These are phyloP conservation scores for Thelonectria rubi DNA, from an alignment of 2,329 filamentous ascomycete genomes.

Conservation along the genomic window DNA sequence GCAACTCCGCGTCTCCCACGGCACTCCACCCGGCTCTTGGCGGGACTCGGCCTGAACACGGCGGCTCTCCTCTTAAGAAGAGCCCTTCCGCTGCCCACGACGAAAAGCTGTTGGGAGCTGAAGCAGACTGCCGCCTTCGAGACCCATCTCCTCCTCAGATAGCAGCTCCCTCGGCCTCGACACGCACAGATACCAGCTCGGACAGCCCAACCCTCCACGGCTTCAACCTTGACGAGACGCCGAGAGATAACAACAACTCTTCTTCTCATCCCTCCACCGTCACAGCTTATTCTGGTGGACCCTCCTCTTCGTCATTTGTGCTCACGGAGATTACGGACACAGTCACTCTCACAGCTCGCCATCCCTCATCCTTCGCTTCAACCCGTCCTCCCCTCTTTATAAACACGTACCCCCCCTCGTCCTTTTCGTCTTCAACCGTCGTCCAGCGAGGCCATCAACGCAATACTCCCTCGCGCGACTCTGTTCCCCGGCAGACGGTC, in stretches of 20 bases:
- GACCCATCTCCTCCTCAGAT: background rate
- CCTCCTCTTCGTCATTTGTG: slow-evolving; percentile 27
- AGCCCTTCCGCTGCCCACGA: slow-evolving; percentile 27
- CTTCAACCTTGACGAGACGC: slow-evolving; percentile 1
- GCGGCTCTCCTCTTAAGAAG: slow-evolving; percentile 32
- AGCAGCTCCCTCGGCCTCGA: slow-evolving; percentile 2
- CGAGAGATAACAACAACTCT: slow-evolving; percentile 1
- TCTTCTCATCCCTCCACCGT: slow-evolving; percentile 13
- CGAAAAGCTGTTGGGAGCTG: slow-evolving; percentile 1
- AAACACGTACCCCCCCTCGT: slow-evolving; percentile 12
- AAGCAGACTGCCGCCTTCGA: background rate
- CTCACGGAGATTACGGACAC: slow-evolving; percentile 11
- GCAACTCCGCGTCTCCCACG: slow-evolving; percentile 53
- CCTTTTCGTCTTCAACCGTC: slow-evolving; percentile 13
- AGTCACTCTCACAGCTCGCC: background rate
- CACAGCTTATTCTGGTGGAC: slow-evolving; percentile 37
- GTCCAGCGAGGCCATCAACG: slow-evolving; percentile 51
- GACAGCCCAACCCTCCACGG: background rate
- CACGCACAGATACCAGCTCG: background rate
- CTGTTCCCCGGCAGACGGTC: slow-evolving; percentile 79
- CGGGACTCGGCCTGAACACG: slow-evolving; percentile 41
- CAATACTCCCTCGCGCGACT: slow-evolving; percentile 66
- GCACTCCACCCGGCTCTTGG: slow-evolving; percentile 62
- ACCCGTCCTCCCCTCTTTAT: slow-evolving; percentile 16
- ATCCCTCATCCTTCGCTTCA: slow-evolving; percentile 17